A percentile compares a stretch with the other conserved stretches of the same genome.
Evolutionary conservation across 2,329 filamentous ascomycete species (phyloP).

Genomic region (Amylocarpus encephaloides): DNA sequence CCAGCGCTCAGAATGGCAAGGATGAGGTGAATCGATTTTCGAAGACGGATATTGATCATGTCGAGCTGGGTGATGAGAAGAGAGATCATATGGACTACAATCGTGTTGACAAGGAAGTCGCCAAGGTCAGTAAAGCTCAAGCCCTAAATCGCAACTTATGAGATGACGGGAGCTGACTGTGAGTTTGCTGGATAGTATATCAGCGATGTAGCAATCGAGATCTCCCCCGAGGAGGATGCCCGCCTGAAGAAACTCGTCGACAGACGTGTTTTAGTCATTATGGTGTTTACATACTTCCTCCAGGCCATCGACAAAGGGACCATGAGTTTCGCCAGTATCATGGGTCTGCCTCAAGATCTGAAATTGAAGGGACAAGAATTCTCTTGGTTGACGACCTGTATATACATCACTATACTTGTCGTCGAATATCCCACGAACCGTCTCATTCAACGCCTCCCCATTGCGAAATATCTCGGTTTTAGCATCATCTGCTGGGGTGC

Average conservation of each 20-base stretch:
- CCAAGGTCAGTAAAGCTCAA: constrained; percentile 36
- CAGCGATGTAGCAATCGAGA: constrained; percentile 50
- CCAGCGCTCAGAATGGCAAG: not conserved
- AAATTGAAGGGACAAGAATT: constrained; percentile 39
- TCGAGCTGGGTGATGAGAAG: constrained; percentile 28
- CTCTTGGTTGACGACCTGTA: constrained; percentile 26
- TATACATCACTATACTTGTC: constrained; percentile 24
- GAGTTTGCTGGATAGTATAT: constrained; percentile 42
- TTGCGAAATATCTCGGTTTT: constrained; percentile 33
- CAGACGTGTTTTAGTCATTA: constrained; percentile 58
- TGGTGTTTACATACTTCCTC: constrained; percentile 53
- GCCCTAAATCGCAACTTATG: not conserved
- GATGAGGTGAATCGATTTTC: not conserved
- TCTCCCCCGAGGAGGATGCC: constrained; percentile 44
- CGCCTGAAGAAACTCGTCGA: constrained; percentile 61
- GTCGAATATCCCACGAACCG: constrained; percentile 37
- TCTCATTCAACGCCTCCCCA: constrained; percentile 33
- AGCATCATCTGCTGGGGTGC: constrained; percentile 45
- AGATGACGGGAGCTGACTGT: not conserved
- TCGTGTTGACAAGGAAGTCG: constrained; percentile 62
- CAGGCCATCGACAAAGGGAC: constrained; percentile 34
- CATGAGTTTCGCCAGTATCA: constrained; percentile 26
- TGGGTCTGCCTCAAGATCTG: constrained; percentile 24
- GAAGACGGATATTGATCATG: constrained; percentile 5
- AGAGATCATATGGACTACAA: constrained; percentile 43